These are phyloP conservation scores for Fusarium robinianum DNA, from an alignment of 2,329 filamentous ascomycete genomes.

Conservation along the genomic window DNA sequence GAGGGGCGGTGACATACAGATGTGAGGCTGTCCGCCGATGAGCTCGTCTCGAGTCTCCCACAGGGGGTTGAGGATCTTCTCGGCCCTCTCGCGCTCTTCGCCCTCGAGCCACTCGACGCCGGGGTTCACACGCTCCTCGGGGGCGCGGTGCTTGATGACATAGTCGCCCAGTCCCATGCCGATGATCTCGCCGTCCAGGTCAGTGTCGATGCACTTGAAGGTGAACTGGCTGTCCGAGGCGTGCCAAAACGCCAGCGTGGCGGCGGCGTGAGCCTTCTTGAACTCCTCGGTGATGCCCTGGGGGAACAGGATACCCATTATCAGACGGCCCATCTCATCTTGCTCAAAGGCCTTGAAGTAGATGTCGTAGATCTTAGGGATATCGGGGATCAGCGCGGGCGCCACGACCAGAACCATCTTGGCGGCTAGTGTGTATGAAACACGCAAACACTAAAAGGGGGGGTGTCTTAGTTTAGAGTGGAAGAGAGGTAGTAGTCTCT, in stretches of 20 bases:
- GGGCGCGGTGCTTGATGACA: conserved; percentile 43
- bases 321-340: conserved; percentile 45
- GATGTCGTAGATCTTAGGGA: conserved; percentile 50
- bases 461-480: no score
- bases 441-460: no score
- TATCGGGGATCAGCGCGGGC: conserved; percentile 52
- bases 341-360: conserved; percentile 52
- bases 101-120: conserved; percentile 53
- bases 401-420: conserved; percentile 48
- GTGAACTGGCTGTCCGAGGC: conserved; percentile 49
- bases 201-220: conserved; percentile 52
- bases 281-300: conserved; percentile 43
- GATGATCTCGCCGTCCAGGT: conserved; percentile 48
- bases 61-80: conserved; percentile 47
- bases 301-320: conserved; percentile 50
- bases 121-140: conserved; percentile 49
- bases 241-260: conserved; percentile 47
- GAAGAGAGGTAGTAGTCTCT: no score
- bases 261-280: conserved; percentile 48
- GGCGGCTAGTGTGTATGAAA: no score
- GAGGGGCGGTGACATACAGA: conserved; percentile 45
- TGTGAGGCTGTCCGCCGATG: conserved; percentile 45
- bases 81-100: conserved; percentile 48
- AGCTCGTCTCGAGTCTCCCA: conserved; percentile 48
- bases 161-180: conserved; percentile 54